Percentiles rank a stretch among this genome's conserved stretches.
Conservation (phyloP, 2,329 filamentous ascomycete genomes). For the Capronia epimyces region DNA sequence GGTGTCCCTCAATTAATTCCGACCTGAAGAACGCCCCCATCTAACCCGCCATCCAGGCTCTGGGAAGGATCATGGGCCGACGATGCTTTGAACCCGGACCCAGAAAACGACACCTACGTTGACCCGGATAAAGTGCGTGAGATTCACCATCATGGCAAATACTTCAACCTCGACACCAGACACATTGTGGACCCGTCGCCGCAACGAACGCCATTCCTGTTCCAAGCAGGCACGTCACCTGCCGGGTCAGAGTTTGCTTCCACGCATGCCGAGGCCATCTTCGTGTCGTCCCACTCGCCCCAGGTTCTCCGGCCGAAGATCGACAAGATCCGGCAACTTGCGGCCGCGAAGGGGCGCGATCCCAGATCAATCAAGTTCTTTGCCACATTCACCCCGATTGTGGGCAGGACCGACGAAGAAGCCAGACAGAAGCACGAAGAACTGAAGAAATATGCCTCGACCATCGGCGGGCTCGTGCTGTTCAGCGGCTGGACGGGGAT, state of each 20-base stretch:
- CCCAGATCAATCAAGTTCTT: slow-evolving; percentile 55
- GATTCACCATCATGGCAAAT: slow-evolving; percentile 56
- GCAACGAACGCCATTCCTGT: slow-evolving; percentile 53
- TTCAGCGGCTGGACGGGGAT: slow-evolving; percentile 58
- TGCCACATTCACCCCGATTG: slow-evolving; percentile 47
- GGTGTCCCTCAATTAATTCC: background rate
- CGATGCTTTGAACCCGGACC: slow-evolving; percentile 52
- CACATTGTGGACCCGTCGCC: slow-evolving; percentile 52
- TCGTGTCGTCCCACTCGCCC: slow-evolving; percentile 53
- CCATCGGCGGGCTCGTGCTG: slow-evolving; percentile 51
- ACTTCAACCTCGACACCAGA: slow-evolving; percentile 42
- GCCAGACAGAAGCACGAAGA: slow-evolving; percentile 50
- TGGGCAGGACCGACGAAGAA: slow-evolving; percentile 50
- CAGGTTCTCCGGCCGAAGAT: slow-evolving; percentile 48
- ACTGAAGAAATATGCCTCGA: slow-evolving; percentile 49
- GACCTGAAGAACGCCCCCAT: background rate
- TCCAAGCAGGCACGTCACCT: slow-evolving; percentile 56
- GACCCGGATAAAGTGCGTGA: slow-evolving; percentile 55
- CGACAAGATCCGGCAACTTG: slow-evolving; percentile 49
- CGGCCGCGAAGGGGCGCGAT: slow-evolving; percentile 49
- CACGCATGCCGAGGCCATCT: slow-evolving; percentile 57
- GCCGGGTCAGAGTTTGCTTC: slow-evolving; percentile 55
- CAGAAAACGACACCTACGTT: slow-evolving; percentile 51
- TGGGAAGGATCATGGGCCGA: slow-evolving; percentile 55
- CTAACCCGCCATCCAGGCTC: slow-evolving; percentile 34